Evolutionary conservation across 2,329 filamentous ascomycete species (phyloP), one percentile per base, ranked within the genome.

Genomic region (Pyricularia sp.): DNA sequence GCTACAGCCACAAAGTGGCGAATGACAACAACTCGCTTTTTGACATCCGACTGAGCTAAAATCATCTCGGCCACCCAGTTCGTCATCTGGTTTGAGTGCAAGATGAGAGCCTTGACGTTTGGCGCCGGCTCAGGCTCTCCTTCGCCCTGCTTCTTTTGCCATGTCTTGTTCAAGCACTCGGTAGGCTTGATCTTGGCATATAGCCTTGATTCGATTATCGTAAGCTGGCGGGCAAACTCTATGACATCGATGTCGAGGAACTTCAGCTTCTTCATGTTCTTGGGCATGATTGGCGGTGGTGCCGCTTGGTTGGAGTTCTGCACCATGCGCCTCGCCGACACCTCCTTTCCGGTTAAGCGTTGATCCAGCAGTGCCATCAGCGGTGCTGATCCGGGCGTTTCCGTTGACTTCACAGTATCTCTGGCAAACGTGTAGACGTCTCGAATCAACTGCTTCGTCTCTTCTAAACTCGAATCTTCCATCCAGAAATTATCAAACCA

Each of bases 51-150:
- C 76, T 99, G 94, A 0, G 89, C 93, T 67, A 99, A 78, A 70
- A 99, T 97, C 94, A 99, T 97, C 76, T 97, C 93, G 33, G 94
- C 94, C 63, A 97, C 94, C 94, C 94, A 99, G 74, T 97, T 99
- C 6, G 94, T 99, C 81, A 99, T 87, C 75, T 97, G 93, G 72
- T 99, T 99, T 0, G 94, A 97, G 77, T 99, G 94, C 64, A 97
- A 81, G 77, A 99, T 99, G 68, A 99, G 82, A 10, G 92, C 90
- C 77, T 97, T 97, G 70, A 99, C 91, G 71, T 99, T 97, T 0
- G 91, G 86, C 10, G 94, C 93, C 40, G 93, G 90, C 71, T 96
- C 92, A 6, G 88, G 84, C 68, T 93, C 89, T 66, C 88, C 88
- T 40, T 93, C 89, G 9, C 79, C 84, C 66, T 96, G 82, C 79